Evolutionary conservation across 2,329 filamentous ascomycete species (phyloP).

Genomic region (Aspergillus jensenii): DNA sequence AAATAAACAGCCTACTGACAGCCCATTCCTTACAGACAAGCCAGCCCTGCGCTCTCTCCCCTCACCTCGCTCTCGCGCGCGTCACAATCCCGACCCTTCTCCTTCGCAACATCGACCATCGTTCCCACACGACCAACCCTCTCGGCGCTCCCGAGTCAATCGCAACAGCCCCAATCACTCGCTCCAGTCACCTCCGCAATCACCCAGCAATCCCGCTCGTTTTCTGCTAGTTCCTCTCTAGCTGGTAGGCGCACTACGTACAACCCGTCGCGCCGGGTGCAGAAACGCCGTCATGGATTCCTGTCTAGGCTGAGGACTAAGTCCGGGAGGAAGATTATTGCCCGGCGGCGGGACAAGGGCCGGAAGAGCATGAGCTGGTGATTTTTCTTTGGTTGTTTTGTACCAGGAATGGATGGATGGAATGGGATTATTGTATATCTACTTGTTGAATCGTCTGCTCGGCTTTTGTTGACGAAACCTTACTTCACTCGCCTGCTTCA

Average conservation of each 20-base stretch:
- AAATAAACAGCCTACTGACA: neutral
- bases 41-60: neutral
- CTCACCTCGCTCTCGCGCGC: neutral
- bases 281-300: conserved; percentile 64
- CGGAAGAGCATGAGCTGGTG: conserved; percentile 55
- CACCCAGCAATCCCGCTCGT: conserved; percentile 33
- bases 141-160: neutral
- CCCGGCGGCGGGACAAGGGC: conserved; percentile 55
- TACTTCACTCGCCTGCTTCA: neutral
- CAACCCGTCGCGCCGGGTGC: conserved; percentile 58
- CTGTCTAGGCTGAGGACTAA: conserved; percentile 53
- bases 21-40: neutral
- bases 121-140: conserved; percentile 8
- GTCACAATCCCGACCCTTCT: conserved; percentile 18
- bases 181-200: neutral
- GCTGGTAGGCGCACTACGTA: conserved; percentile 54
- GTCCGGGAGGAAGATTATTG: conserved; percentile 55
- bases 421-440: neutral
- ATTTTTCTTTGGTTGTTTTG: conserved; percentile 1
- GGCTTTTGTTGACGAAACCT: neutral
- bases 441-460: neutral
- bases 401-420: neutral
- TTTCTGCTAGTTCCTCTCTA: conserved; percentile 46
- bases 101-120: conserved; percentile 4
- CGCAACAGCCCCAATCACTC: conserved; percentile 9